phyloP scores from a whole-genome alignment of 2,329 filamentous ascomycete species.

The Alternaria alternata region DNA sequence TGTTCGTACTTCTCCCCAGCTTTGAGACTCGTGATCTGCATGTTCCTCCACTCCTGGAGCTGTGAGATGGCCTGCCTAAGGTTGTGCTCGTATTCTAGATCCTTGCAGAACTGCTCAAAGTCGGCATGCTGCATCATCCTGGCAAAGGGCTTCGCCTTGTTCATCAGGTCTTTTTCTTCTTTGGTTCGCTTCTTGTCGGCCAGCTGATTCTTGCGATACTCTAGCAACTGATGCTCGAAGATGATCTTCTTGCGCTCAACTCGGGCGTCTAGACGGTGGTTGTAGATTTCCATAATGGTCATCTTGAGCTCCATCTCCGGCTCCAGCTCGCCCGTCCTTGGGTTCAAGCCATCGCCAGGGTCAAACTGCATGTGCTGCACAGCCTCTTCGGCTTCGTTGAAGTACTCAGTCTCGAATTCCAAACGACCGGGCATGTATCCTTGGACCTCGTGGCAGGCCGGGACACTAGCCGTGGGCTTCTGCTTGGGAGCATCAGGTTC shows the following conservation, averaged over 20 bases:
- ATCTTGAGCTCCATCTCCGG: conserved; percentile 98
- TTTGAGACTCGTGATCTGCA: conserved; percentile 83
- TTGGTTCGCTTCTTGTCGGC: conserved; percentile 95
- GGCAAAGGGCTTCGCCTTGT: conserved; percentile 94
- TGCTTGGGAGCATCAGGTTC: conserved; percentile 87
- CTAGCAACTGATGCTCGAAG: conserved; percentile 91
- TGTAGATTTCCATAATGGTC: conserved; percentile 98
- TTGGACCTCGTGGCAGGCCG: conserved; percentile 96
- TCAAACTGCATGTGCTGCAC: conserved; percentile 99
- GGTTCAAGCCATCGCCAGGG: conserved; percentile 90
- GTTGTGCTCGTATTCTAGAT: conserved; percentile 89
- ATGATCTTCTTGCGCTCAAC: conserved; percentile 96
- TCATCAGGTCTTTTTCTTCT: conserved; percentile 88
- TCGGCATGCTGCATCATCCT: conserved; percentile 95
- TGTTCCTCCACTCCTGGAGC: conserved; percentile 90
- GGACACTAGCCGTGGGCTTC: conserved; percentile 94
- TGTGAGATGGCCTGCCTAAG: conserved; percentile 88
- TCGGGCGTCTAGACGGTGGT: conserved; percentile 85
- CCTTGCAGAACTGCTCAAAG: conserved; percentile 85
- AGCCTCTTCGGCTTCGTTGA: conserved; percentile 97
- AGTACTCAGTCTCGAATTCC: conserved; percentile 97
- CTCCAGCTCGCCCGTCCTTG: conserved; percentile 82
- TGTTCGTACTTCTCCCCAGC: conserved; percentile 91
- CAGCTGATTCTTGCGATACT: conserved; percentile 90
- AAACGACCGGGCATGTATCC: conserved; percentile 98